Evolutionary conservation across 164 flowering plant species (phyloP).

Genomic region (Stephania yunnanensis): DNA sequence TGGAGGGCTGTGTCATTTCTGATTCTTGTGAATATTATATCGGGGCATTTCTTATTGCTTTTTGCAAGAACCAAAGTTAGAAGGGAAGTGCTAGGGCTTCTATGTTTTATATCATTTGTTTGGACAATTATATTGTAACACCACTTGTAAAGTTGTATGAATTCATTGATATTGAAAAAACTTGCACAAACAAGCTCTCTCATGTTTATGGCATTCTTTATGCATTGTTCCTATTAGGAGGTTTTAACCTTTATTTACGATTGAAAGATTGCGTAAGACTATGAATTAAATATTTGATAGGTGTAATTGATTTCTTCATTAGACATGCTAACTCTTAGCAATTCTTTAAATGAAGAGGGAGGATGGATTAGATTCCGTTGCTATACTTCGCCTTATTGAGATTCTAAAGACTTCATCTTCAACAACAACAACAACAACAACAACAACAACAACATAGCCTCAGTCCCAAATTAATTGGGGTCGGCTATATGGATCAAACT

Average conservation of each 20-base stretch:
- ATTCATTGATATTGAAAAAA: not conserved
- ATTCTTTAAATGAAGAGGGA: constrained; percentile 26
- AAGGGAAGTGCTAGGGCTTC: no score
- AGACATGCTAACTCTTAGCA: not conserved
- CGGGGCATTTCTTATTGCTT: no score
- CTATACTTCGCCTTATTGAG: constrained; percentile 46
- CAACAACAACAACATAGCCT: no score
- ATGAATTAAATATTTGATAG: not conserved
- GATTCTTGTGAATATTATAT: no score
- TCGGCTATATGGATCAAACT: no score
- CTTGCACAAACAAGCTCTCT: not conserved
- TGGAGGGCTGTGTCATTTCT: no score
- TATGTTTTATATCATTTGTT: no score
- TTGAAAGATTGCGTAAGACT: not conserved
- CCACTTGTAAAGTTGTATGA: no score
- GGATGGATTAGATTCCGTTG: constrained; percentile 34
- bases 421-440: no score
- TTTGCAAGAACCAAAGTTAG: no score
- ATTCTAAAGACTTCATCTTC: constrained; percentile 52
- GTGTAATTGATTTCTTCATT: not conserved
- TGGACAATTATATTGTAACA: no score
- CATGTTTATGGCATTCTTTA: not conserved
- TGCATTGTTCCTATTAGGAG: not conserved
- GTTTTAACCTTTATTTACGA: not conserved
- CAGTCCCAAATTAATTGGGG: no score